Evolutionary conservation across 768 basidiomycete species (phyloP).

Genomic region (Suillus bovinus): DNA sequence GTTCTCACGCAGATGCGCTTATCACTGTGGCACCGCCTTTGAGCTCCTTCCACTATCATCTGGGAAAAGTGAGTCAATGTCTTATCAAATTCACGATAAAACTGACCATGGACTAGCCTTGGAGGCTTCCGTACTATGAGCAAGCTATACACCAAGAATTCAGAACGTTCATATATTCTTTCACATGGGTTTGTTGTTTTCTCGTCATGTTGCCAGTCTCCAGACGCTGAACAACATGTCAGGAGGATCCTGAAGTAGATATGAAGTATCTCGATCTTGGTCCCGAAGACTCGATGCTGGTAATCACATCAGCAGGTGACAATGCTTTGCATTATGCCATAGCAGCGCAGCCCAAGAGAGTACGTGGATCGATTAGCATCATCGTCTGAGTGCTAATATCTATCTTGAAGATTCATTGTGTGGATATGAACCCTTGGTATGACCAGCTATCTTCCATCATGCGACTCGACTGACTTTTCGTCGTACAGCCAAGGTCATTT

Average conservation of each 20-base stretch:
- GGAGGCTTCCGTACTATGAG: conserved; percentile 73
- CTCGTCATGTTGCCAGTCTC: neutral
- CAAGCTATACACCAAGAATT: conserved; percentile 69
- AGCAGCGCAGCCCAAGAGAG: conserved; percentile 55
- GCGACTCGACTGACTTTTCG: conserved; percentile 4
- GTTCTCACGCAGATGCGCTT: conserved; percentile 28
- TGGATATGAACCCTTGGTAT: conserved; percentile 71
- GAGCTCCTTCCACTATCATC: conserved; percentile 64
- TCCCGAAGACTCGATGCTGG: conserved; percentile 63
- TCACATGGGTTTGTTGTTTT: conserved; percentile 50
- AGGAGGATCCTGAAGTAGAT: conserved; percentile 78
- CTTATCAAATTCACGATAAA: neutral
- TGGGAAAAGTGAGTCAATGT: conserved; percentile 40
- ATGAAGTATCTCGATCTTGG: conserved; percentile 62
- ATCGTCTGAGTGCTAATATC: neutral
- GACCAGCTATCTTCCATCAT: neutral
- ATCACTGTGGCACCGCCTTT: conserved; percentile 56
- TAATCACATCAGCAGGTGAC: conserved; percentile 78
- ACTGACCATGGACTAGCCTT: conserved; percentile 39
- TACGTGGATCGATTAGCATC: conserved; percentile 23
- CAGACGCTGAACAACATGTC: conserved; percentile 10
- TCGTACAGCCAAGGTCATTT: conserved; percentile 65
- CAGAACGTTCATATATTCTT: conserved; percentile 62
- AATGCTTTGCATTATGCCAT: conserved; percentile 82
- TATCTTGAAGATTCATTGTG: conserved; percentile 54